Evolutionary conservation across 495 filamentous ascomycete species (phyloP).

Genomic region (Letharia columbiana): DNA sequence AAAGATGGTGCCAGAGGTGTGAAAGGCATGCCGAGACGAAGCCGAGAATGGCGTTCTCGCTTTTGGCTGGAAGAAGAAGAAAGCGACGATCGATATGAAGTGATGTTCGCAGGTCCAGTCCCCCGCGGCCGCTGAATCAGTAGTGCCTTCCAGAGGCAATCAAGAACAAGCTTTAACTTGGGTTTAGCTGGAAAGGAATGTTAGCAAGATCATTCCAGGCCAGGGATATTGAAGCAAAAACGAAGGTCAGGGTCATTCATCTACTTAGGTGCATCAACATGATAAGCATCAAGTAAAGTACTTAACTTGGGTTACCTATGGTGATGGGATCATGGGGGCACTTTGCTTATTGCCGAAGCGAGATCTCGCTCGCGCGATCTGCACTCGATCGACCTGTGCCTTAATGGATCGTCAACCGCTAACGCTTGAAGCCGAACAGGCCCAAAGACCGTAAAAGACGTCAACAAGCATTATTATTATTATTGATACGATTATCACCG

Average conservation of each 20-base stretch:
- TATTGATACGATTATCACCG: background rate
- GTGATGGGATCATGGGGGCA: background rate
- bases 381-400: slow-evolving; percentile 2
- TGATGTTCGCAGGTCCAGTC: background rate
- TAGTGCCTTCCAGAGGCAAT: background rate
- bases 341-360: background rate
- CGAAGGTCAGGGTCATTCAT: background rate
- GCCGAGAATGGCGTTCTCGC: slow-evolving; percentile 13
- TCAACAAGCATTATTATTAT: background rate
- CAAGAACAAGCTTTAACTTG: background rate
- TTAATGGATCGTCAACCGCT: slow-evolving; percentile 5
- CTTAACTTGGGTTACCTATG: background rate
- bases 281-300: too few species aligned
- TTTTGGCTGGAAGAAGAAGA: background rate
- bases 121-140: background rate
- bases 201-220: background rate
- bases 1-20: background rate
- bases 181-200: background rate
- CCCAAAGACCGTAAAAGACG: background rate
- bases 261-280: background rate
- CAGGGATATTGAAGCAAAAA: background rate
- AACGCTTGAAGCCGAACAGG: slow-evolving; percentile 6
- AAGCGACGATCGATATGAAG: slow-evolving; percentile 4
- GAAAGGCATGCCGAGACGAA: slow-evolving; percentile 19
- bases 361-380: slow-evolving; percentile 8